Percentiles rank a stretch among this genome's conserved stretches.
Evolutionary conservation across 2,329 filamentous ascomycete genomes (phyloP).

Genomic region (Diplocarpon rosae): DNA sequence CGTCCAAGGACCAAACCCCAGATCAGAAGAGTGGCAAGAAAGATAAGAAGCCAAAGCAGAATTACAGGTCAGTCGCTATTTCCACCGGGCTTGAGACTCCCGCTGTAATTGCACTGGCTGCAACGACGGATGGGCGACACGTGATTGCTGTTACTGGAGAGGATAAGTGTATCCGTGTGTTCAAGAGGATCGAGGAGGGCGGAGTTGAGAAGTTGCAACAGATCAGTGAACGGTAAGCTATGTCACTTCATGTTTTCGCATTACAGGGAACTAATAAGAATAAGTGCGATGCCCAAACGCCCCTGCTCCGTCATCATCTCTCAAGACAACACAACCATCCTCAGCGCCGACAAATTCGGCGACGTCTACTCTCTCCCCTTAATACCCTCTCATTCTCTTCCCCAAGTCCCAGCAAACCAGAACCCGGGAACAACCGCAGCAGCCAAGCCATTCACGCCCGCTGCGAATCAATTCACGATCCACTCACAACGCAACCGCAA

Average conservation of each 20-base stretch:
- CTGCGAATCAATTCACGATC: slow-evolving; percentile 48
- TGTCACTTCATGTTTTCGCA: too few species aligned
- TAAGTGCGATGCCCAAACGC: slow-evolving; percentile 72
- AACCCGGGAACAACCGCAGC: slow-evolving; percentile 11
- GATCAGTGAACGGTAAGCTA: slow-evolving; percentile 57
- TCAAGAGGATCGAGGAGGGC: slow-evolving; percentile 51
- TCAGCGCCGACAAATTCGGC: slow-evolving; percentile 90
- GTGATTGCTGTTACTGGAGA: slow-evolving; percentile 74
- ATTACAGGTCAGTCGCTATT: slow-evolving; percentile 13
- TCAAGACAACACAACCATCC: slow-evolving; percentile 55
- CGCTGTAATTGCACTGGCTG: slow-evolving; percentile 57
- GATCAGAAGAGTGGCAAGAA: slow-evolving; percentile 7
- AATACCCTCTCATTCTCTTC: slow-evolving; percentile 28
- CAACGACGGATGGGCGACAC: slow-evolving; percentile 53
- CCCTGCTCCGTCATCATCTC: slow-evolving; percentile 67
- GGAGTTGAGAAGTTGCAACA: slow-evolving; percentile 38
- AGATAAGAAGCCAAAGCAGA: slow-evolving; percentile 13
- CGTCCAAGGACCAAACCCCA: neutral
- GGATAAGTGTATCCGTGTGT: slow-evolving; percentile 83
- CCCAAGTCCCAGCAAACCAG: slow-evolving; percentile 7
- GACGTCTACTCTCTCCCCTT: slow-evolving; percentile 88
- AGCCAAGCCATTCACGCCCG: slow-evolving; percentile 33
- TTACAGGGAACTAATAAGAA: slow-evolving; percentile 1
- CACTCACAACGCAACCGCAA: slow-evolving; percentile 53
- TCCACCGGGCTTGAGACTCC: slow-evolving; percentile 38